Evolutionary conservation across 768 basidiomycete genomes (phyloP).

Genomic region (Lactarius tabidus): DNA sequence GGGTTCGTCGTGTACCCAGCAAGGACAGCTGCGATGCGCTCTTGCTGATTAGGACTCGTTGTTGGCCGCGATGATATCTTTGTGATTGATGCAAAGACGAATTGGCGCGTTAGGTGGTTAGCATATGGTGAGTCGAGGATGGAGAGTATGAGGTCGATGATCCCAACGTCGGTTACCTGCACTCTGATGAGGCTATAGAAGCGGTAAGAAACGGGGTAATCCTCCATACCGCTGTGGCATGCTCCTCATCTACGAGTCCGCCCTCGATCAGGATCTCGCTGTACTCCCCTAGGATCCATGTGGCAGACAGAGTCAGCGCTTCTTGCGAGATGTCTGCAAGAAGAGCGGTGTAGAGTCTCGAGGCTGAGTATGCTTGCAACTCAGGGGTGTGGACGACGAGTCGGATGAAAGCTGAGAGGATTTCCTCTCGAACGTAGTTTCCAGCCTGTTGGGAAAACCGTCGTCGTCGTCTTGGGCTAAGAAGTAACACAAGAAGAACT

Average conservation of each 20-base stretch:
- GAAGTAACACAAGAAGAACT: conserved; percentile 30
- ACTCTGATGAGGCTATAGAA: neutral
- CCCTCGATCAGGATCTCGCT: conserved; percentile 84
- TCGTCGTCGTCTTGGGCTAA: neutral
- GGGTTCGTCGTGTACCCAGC: conserved; percentile 81
- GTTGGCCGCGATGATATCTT: conserved; percentile 84
- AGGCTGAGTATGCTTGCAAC: conserved; percentile 91
- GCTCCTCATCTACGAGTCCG: conserved; percentile 76
- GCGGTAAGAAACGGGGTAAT: conserved; percentile 4
- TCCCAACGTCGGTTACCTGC: conserved; percentile 74
- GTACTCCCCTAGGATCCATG: conserved; percentile 97
- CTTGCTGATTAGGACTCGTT: conserved; percentile 62
- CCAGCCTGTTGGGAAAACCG: conserved; percentile 61
- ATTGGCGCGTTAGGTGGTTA: conserved; percentile 88
- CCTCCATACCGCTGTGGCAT: conserved; percentile 55
- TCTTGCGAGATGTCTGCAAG: conserved; percentile 94
- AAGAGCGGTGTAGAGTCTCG: conserved; percentile 83
- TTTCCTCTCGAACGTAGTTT: conserved; percentile 96
- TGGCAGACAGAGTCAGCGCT: conserved; percentile 85
- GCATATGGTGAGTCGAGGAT: conserved; percentile 92
- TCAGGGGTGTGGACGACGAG: conserved; percentile 97
- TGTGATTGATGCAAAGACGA: conserved; percentile 82
- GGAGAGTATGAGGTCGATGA: conserved; percentile 82
- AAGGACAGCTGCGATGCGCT: conserved; percentile 73
- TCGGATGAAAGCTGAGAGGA: conserved; percentile 90